A percentile compares a stretch with the other conserved stretches of the same genome.
phyloP scores from a whole-genome alignment of 129 eudicot genomes.

The Helichrysum umbraculigerum region DNA sequence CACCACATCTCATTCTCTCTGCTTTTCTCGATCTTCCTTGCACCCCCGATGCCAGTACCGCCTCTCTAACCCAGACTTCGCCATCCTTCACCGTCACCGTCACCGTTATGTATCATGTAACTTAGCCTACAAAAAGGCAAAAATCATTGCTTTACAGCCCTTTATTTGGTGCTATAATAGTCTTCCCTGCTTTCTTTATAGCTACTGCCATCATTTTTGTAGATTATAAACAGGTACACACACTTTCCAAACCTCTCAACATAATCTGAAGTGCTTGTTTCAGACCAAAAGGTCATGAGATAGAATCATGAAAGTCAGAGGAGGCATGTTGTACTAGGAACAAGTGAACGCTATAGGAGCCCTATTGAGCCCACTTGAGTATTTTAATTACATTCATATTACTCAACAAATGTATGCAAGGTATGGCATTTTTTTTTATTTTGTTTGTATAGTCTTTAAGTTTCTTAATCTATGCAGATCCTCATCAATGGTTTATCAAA shows the following conservation, averaged over 20 bases:
- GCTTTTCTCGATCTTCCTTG: no score
- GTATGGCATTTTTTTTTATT: conserved; percentile 31
- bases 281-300: not conserved
- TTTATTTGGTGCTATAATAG: conserved; percentile 49
- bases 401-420: conserved; percentile 50
- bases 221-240: conserved; percentile 57
- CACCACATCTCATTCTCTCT: no score
- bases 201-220: conserved; percentile 48
- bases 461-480: conserved; percentile 7
- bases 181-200: conserved; percentile 57
- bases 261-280: not conserved
- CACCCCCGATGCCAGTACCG: no score
- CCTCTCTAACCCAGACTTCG: no score
- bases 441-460: not conserved
- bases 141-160: conserved; percentile 41
- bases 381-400: conserved; percentile 8
- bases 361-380: not conserved
- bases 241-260: not conserved
- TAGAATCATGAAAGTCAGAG: not conserved
- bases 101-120: conserved; percentile 36
- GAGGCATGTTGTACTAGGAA: not conserved
- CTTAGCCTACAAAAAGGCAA: conserved; percentile 41
- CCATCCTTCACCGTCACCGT: no score
- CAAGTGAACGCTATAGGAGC: not conserved
- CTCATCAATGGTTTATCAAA: not conserved